Evolutionary conservation across 208 protist genomes (phyloP).

Genomic region (Phytomonas francai): DNA sequence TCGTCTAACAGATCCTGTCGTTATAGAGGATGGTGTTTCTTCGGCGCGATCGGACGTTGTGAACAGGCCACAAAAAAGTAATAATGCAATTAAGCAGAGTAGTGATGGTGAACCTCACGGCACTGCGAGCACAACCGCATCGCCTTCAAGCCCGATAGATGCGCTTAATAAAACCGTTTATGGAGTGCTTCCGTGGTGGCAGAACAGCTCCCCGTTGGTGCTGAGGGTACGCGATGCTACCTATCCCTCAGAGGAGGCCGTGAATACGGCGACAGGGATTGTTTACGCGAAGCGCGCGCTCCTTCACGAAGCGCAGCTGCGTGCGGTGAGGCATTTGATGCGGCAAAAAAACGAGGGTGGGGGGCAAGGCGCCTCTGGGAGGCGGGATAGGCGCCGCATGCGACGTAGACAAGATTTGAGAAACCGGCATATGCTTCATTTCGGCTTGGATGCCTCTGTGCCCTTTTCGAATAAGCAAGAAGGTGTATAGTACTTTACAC

Average conservation of each 20-base stretch:
- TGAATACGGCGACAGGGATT: conserved; percentile 23
- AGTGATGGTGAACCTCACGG: not conserved
- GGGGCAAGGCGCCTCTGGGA: conserved; percentile 12
- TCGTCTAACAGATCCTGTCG: conserved; percentile 26
- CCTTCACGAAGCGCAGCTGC: conserved; percentile 26
- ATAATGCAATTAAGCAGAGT: not conserved
- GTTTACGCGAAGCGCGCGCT: conserved; percentile 40
- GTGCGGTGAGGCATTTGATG: conserved; percentile 17
- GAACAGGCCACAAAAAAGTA: not conserved
- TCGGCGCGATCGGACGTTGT: not conserved
- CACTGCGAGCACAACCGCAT: not conserved
- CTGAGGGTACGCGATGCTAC: conserved; percentile 37
- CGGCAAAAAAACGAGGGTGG: conserved; percentile 14
- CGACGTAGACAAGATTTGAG: conserved; percentile 18
- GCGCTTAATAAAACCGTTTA: conserved; percentile 3
- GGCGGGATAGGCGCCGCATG: not conserved
- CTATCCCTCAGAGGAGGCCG: conserved; percentile 33
- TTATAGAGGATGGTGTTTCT: conserved; percentile 4
- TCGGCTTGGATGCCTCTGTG: conserved; percentile 67
- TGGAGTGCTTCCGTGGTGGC: conserved; percentile 57
- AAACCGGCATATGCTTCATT: conserved; percentile 81
- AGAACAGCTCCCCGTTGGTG: conserved; percentile 51
- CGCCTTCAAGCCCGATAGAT: not conserved
- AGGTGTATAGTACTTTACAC: not conserved
- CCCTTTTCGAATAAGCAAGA: conserved; percentile 24